Evolutionary conservation across 768 basidiomycete species (phyloP).

Genomic region (Leccinum fibrillosum): DNA sequence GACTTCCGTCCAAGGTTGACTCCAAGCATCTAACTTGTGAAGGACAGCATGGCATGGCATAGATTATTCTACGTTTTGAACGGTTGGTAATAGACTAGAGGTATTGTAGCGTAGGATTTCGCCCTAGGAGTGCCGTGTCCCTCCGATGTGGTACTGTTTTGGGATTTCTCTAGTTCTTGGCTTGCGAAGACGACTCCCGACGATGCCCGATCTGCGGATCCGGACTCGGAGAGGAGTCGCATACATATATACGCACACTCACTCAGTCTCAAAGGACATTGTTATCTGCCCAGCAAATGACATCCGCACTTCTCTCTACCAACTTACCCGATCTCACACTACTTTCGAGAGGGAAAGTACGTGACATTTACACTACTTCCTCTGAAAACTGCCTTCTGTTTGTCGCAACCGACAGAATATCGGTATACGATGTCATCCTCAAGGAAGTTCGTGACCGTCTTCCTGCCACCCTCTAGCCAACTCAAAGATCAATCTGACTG

Average conservation of each 20-base stretch:
- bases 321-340: constrained; percentile 62
- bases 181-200: not conserved
- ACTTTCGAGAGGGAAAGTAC: constrained; percentile 90
- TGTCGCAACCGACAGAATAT: constrained; percentile 93
- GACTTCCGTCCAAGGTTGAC: constrained; percentile 40
- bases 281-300: constrained; percentile 15
- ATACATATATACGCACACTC: not conserved
- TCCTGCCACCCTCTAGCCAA: not conserved
- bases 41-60: constrained; percentile 2
- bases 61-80: constrained; percentile 10
- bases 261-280: not conserved
- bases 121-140: constrained; percentile 4
- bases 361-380: constrained; percentile 85
- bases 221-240: not conserved
- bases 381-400: constrained; percentile 77
- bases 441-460: constrained; percentile 65
- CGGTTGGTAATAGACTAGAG: constrained; percentile 6
- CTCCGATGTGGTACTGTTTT: constrained; percentile 9
- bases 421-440: constrained; percentile 94
- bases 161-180: not conserved
- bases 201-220: not conserved
- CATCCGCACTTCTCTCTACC: constrained; percentile 47
- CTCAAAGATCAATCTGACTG: not conserved
- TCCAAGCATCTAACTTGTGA: constrained; percentile 40
- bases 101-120: constrained; percentile 19